Base-by-base conservation (phyloP, 441 rosid genomes). In the Populus hybrid region DNA sequence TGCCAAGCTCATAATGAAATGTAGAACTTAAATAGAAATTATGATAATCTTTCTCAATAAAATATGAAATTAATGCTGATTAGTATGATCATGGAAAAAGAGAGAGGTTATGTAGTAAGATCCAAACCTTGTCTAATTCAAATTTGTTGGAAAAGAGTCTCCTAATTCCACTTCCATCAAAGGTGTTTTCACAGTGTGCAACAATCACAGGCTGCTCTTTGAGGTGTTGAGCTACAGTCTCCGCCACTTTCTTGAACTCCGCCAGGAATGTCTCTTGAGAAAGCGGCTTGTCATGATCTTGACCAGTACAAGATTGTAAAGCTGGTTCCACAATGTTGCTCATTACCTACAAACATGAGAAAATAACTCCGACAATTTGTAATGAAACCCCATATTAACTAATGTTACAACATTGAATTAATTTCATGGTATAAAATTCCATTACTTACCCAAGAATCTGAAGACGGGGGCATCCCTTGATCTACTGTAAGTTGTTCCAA, bases 131-230 rank as follows among this genome's bases (percentile, higher is more conserved):
- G 69, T 96, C 99, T 20, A 91, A 78, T 75, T 96, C 99, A 70
- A 93, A 92, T 84, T 94, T 93, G 82, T 92, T 94, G 73, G 90
- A 76, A 65, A 93, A 72, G 59, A 96, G 90, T 79, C 92, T 90
- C 87, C 81, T 91, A 69, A 94, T 88, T 81, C 91, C 95, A 72
- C 87, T 91, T 75, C 98, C 99, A 82, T 96, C 97, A 40, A 93
- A 94, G 69, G 86, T 91, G 81, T 90, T 93, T 76, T 94, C 99
- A 46, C 93, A 89, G 69, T 94, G 99, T 7, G 98, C 99, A 59
- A 94, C 99, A 40, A 96, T 96, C 81, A 96, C 97, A 7, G 96
- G 99, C 84, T 93, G 96, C 80, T 96, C 98, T 80, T 84, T 90
- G 69, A 96, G 98, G 87, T 75, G 87, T 72, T 86, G 97, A 72